Evolutionary conservation across 345 rosid species (phyloP), one percentile per base, ranked within the genome.

Genomic region (Erucastrum elatum): DNA sequence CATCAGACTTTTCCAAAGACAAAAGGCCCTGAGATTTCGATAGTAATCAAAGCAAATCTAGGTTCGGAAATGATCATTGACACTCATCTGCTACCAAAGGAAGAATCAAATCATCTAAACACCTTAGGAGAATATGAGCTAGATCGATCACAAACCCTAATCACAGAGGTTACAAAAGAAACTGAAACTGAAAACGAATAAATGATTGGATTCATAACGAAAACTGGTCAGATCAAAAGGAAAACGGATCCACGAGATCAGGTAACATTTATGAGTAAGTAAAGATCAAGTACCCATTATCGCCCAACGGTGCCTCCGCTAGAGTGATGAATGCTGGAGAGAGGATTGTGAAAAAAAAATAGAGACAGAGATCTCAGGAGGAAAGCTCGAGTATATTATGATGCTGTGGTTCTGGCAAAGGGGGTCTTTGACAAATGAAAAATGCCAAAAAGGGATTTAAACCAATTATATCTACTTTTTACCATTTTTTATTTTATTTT

Each of bases 201-300:
- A 80, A 71, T 68, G 80, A 16, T 30, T 65, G 68, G 73, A 49
- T 70, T 70, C 68, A 70, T 26, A 26, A 30, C 17, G 17, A 71
- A 76, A 76, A 81, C 80, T 76, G 77, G 66, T 76, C 83, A 71
- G 83, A 81, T 81, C 83, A 76, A 64, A 53, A 66, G 53, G 10
- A 53, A 78, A 80, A 80, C 80, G 83, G 83, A 80, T 80, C 83
- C 73, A 70, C 35, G 83, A 75, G 80, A 80, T 80, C 72, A 80
- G 80, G 80, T 64, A 75, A 51, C 75, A 71, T 80, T 80, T 26
- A 71, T 41, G 68, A 75, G 76, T 68, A 4, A 64, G 72, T 59
- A 15, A 35, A 39, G 53, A 80, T n/a, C n/a, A 58, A 44, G 5
- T 80, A 80, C 83, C 83, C 83, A 80, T 80, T 33, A 1, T 71